A percentile compares a stretch with the other conserved stretches of the same genome.
phyloP scores from a whole-genome alignment of 2,329 filamentous ascomycete species.

The Neonectria neomacrospora region DNA sequence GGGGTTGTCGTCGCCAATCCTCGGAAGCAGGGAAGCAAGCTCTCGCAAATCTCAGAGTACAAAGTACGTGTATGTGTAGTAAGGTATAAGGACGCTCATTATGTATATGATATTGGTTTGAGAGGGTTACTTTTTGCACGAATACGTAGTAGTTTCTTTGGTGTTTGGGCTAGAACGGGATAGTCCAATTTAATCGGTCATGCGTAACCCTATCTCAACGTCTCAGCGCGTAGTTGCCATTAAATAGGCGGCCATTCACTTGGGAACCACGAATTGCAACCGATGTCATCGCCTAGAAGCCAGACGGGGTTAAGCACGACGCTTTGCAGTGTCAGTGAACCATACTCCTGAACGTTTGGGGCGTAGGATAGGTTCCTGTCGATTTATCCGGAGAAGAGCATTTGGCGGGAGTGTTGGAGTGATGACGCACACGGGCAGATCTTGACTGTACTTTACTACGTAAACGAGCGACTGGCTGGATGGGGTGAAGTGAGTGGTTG shows the following conservation, averaged over 20 bases:
- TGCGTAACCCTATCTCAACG: neutral
- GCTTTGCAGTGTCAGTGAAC: neutral
- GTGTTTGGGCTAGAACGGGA: neutral
- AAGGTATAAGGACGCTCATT: neutral
- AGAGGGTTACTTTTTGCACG: neutral
- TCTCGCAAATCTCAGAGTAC: slow-evolving; percentile 2
- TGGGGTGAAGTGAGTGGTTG: neutral
- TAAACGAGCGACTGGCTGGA: neutral
- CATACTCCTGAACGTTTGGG: neutral
- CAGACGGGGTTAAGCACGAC: neutral
- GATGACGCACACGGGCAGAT: neutral
- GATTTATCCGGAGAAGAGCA: neutral
- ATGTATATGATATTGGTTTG: neutral
- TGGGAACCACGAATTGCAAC: neutral
- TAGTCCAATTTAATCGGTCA: neutral
- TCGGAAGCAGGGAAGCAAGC: neutral
- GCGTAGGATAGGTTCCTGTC: neutral
- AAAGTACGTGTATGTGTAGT: neutral
- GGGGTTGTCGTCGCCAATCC: neutral
- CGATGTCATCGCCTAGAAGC: neutral
- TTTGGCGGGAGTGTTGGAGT: neutral
- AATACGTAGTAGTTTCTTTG: neutral
- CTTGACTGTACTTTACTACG: neutral
- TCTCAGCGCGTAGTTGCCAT: neutral
- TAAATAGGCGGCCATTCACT: neutral